Evolutionary conservation across 1,284 basidiomycete genomes (phyloP).

Genomic region (Rhodofomes roseus): DNA sequence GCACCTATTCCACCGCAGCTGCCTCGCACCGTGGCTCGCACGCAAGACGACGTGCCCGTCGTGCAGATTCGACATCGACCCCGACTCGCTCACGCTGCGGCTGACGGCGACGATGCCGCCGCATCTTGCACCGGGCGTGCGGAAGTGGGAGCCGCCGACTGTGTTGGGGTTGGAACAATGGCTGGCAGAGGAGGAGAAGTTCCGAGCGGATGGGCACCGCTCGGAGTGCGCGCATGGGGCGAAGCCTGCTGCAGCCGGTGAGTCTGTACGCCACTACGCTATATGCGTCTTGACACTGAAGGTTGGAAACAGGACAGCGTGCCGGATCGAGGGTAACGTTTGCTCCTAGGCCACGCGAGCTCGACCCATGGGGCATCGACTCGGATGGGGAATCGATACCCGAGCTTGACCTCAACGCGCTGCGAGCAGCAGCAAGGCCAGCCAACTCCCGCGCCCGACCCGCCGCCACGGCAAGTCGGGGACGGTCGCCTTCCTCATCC

Average conservation of each 20-base stretch:
- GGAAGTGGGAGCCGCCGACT: constrained; percentile 23
- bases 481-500: not conserved
- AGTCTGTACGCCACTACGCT: not conserved
- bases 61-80: constrained; percentile 30
- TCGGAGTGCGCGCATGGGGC: not conserved
- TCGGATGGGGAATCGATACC: not conserved
- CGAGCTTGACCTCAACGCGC: not conserved
- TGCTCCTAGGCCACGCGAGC: not conserved
- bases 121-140: not conserved
- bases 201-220: constrained; percentile 4
- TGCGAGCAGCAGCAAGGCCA: too few species aligned
- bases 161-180: constrained; percentile 19
- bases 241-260: not conserved
- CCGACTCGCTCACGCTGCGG: constrained; percentile 24
- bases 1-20: constrained; percentile 28
- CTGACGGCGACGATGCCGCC: constrained; percentile 2
- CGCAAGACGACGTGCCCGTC: constrained; percentile 31
- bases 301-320: not conserved
- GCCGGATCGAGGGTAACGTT: not conserved
- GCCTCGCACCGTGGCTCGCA: constrained; percentile 27
- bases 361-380: not conserved
- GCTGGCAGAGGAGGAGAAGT: constrained; percentile 23
- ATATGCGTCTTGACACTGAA: not conserved
- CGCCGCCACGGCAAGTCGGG: not conserved
- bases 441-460: not conserved